Evolutionary conservation across 495 filamentous ascomycete species (phyloP), one percentile per base, ranked within the genome.

Genomic region (Pyronema omphalodes): DNA sequence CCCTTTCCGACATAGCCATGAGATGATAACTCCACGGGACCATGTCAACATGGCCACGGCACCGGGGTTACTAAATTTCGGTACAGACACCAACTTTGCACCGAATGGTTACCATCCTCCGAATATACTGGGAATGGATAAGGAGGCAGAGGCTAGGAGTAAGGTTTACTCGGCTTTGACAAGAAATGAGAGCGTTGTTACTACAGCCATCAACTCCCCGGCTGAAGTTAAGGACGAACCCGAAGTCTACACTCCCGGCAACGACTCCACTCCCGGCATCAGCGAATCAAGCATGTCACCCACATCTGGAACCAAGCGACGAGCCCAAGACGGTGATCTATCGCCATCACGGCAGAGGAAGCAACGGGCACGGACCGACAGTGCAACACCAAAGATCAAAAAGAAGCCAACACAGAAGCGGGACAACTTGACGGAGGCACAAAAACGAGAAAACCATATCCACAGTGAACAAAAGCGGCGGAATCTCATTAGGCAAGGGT

Each of bases 371-470:
- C 56, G 61, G 47, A 54, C 55, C 29, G 61, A 64, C 18, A 44
- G 61, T 3, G 39, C 58, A 15, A 50, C 53, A 51, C 59, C 54
- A 51, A 44, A 54, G 11, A 64, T 64, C 44, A 64, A 64, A 46
- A 64, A 64, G 51, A 47, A 52, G 18, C 45, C 44, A n/a, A 56
- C 54, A 15, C 58, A 56, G n/a, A 65, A 65, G 53, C 76, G 86
- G 18, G 82, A 87, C 65, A 89, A 89, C 59, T 73, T 94, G 29
- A 81, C 81, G 0, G 84, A 88, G 55, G 81, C 83, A 53, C 81
- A 94, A 65, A 93, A 91, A 68, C 72, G 86, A 40, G 79, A 78
- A 56, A 93, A 94, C 57, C 88, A 94, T 65, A 93, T 93, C 59
- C 73, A 77, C 49, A 93, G 86, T 37, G 88, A 95, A 66, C 82